Conservation (phyloP, 2,329 filamentous ascomycete species). For the Ophiostoma piceae region DNA sequence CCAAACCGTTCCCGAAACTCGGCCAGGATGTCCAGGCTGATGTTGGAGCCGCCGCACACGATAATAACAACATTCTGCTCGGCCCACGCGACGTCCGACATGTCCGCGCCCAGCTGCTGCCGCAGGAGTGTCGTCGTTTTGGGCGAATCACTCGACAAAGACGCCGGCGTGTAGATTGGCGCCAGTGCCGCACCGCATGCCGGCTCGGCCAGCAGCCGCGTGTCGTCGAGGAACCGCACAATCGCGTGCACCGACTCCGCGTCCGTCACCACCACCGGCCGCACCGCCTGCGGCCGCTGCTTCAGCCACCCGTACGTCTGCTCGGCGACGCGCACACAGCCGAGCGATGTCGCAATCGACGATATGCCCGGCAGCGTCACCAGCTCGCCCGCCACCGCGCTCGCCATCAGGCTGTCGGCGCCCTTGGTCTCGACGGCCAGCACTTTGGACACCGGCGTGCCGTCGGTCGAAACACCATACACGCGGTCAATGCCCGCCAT, state of each 20-base stretch:
- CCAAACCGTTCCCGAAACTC: slow-evolving; percentile 51
- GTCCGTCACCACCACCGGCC: slow-evolving; percentile 62
- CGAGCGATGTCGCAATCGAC: slow-evolving; percentile 64
- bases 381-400: slow-evolving; percentile 48
- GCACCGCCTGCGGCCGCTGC: slow-evolving; percentile 39
- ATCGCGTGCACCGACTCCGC: slow-evolving; percentile 75
- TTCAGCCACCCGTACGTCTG: slow-evolving; percentile 54
- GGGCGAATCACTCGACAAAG: not conserved
- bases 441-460: slow-evolving; percentile 39
- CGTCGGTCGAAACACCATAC: slow-evolving; percentile 26
- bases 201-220: slow-evolving; percentile 73
- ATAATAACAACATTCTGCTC: slow-evolving; percentile 73
- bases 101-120: slow-evolving; percentile 49
- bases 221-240: slow-evolving; percentile 73
- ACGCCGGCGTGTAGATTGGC: slow-evolving; percentile 50
- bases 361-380: slow-evolving; percentile 65
- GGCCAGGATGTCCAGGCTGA: slow-evolving; percentile 56
- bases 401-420: slow-evolving; percentile 58
- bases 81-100: slow-evolving; percentile 53
- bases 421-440: slow-evolving; percentile 69
- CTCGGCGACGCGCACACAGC: slow-evolving; percentile 60
- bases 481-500: slow-evolving; percentile 53
- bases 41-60: slow-evolving; percentile 73
- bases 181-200: slow-evolving; percentile 80
- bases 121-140: slow-evolving; percentile 41